A percentile compares a stretch with the other conserved stretches of the same genome.
Conservation (phyloP, 1,284 basidiomycete species). For the Quambalaria eucalypti region DNA sequence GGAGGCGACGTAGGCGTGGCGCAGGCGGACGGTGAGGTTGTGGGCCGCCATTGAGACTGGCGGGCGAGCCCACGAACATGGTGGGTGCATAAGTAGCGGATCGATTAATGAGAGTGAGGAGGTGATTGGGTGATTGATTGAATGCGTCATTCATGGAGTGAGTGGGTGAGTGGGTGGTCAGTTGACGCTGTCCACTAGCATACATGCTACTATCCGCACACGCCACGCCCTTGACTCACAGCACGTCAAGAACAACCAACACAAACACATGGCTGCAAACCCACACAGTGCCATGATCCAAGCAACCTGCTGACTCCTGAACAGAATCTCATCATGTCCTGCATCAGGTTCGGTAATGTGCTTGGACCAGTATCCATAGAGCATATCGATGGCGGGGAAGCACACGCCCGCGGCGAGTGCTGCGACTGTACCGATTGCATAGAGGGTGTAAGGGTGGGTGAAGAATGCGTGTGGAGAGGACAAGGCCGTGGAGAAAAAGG, state of each 20-base stretch:
- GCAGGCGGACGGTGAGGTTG: conserved; percentile 42
- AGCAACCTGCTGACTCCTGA: conserved; percentile 30
- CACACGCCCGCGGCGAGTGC: conserved; percentile 27
- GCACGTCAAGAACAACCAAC: conserved; percentile 37
- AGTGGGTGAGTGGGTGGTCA: too few species aligned
- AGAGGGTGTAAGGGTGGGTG: conserved; percentile 30
- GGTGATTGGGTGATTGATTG: not conserved
- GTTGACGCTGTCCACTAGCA: too few species aligned
- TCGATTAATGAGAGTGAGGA: too few species aligned
- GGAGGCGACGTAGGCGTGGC: conserved; percentile 48
- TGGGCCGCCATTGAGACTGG: too few species aligned
- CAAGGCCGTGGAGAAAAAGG: conserved; percentile 13
- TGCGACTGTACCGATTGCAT: conserved; percentile 25
- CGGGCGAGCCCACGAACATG: conserved; percentile 12
- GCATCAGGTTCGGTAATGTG: conserved; percentile 18
- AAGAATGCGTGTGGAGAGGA: conserved; percentile 18
- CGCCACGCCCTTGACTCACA: too few species aligned
- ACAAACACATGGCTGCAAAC: conserved; percentile 31
- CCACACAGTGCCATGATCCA: conserved; percentile 47
- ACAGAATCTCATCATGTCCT: conserved; percentile 15
- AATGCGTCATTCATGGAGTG: too few species aligned
- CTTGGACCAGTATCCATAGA: conserved; percentile 41
- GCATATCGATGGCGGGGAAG: conserved; percentile 33
- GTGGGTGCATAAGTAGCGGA: too few species aligned
- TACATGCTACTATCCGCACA: not conserved